Base-by-base conservation (phyloP, 2,329 filamentous ascomycete genomes). In the Teratosphaeriaceae sp. region DNA sequence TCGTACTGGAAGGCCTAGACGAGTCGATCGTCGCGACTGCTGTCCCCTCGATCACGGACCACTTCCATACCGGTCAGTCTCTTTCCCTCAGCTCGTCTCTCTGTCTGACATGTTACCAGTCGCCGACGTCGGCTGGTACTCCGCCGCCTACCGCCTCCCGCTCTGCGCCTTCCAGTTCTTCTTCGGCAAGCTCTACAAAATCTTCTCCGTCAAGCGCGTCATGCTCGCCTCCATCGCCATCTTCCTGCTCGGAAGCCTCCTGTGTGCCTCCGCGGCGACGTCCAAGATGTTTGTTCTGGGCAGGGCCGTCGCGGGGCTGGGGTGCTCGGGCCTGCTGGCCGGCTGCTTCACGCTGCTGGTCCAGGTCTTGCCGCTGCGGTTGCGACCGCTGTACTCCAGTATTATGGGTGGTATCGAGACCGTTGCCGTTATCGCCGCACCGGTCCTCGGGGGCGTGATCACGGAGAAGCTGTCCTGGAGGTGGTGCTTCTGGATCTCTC, bases 41-140 rank as follows among this genome's bases (percentile, higher is more conserved):
- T 1, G 67, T 72, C 19, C 70, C 70, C 5, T 59, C 55, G 16
- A 72, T 74, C 33, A 72, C 69, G 0, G 63, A 72, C 49, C 53
- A 72, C 30, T 73, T 72, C 48, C 56, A 71, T 23, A 65, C 68
- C 2, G 53, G 24, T 27, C 68, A 22, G 55, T 58, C 1, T 16
- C 35, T 27, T 21, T 43, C 12, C 37, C 38, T 9, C 46, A 36
- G 38, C 40, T 23, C 20, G 12, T 34, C 5, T n/a, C 40, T 5
- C 39, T 36, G 43, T n/a, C 27, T 46, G 3, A 27, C 29, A 15
- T 7, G 30, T 34, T 34, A 9, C 30, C 15, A 34, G 16, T 34
- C 8, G 15, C 15, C 8, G 21, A 37, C 29, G 30, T 45, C 13
- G 43, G 42, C 11, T 47, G 43, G 39, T 46, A 45, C 43, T 30